These are phyloP conservation scores for Thuidium tamariscinum DNA, from an alignment of 225 moss, liverwort and hornwort genomes.

Conservation along the genomic window DNA sequence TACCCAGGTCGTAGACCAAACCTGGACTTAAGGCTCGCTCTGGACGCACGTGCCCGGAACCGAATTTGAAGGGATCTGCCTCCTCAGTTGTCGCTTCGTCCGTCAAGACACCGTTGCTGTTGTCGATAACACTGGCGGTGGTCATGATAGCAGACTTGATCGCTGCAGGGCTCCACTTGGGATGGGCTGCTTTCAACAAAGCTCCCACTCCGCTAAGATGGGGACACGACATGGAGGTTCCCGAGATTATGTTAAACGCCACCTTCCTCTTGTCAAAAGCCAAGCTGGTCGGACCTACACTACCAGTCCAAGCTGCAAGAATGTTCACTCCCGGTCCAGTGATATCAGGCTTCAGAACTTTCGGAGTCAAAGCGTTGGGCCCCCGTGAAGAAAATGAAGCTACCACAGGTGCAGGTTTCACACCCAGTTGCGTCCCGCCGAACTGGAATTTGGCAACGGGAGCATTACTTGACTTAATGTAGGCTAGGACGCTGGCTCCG, in stretches of 20 bases:
- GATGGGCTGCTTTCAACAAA: constrained; percentile 15
- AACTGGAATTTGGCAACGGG: constrained; percentile 39
- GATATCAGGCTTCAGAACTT: constrained; percentile 52
- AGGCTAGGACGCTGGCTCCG: constrained; percentile 18
- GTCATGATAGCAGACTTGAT: constrained; percentile 55
- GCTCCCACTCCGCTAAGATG: constrained; percentile 40
- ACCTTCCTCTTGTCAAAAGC: constrained; percentile 14
- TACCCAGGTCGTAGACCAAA: constrained; percentile 29
- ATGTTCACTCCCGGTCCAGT: constrained; percentile 64
- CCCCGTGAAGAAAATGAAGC: constrained; percentile 74
- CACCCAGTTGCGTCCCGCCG: constrained; percentile 35
- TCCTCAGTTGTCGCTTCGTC: constrained; percentile 13
- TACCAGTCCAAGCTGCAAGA: constrained; percentile 53
- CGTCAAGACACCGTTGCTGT: neutral
- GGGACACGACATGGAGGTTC: constrained; percentile 53
- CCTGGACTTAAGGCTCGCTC: constrained; percentile 37
- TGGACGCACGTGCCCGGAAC: constrained; percentile 45
- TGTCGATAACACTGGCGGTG: constrained; percentile 21
- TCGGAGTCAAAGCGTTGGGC: constrained; percentile 17
- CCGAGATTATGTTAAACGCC: constrained; percentile 26
- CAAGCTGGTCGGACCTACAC: neutral
- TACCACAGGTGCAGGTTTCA: constrained; percentile 62
- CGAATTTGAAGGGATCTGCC: constrained; percentile 28
- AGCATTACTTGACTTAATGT: constrained; percentile 2
- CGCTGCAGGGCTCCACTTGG: constrained; percentile 42